phyloP scores from a whole-genome alignment of 2,329 filamentous ascomycete genomes.

The Phialophora tarda region DNA sequence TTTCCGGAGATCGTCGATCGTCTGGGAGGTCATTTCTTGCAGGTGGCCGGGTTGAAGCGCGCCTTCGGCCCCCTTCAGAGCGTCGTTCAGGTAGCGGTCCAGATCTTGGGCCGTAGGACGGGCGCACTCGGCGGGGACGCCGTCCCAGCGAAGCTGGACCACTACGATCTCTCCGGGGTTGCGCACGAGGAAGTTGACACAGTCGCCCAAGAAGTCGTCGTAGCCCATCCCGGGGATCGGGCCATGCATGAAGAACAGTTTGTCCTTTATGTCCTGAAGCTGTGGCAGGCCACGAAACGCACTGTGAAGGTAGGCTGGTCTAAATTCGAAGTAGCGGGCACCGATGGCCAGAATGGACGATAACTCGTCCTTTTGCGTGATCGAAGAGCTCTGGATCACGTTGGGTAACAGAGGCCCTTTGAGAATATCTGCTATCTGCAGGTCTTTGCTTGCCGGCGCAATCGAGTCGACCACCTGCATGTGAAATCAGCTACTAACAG shows the following conservation, averaged over 20 bases:
- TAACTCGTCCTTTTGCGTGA: slow-evolving; percentile 4
- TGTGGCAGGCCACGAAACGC: slow-evolving; percentile 1
- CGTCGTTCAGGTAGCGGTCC: neutral
- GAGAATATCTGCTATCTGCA: neutral
- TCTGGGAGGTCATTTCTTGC: neutral
- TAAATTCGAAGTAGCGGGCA: slow-evolving; percentile 1
- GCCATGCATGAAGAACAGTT: slow-evolving; percentile 5
- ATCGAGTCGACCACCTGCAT: slow-evolving; percentile 1
- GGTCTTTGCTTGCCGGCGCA: neutral
- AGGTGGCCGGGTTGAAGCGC: neutral
- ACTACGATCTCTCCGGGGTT: slow-evolving; percentile 3
- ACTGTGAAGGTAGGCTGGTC: neutral
- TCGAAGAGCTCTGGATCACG: slow-evolving; percentile 7
- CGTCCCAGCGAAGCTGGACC: slow-evolving; percentile 1
- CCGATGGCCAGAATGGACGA: neutral
- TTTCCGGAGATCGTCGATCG: neutral
- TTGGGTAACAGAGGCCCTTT: slow-evolving; percentile 3
- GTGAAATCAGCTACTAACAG: neutral
- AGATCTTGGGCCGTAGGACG: neutral
- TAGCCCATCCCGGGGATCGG: neutral
- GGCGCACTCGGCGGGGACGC: neutral
- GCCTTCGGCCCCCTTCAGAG: neutral
- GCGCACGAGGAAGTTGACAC: neutral
- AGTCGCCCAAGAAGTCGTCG: neutral
- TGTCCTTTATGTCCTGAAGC: slow-evolving; percentile 8